Evolutionary conservation across 1,284 basidiomycete species (phyloP).

Genomic region (Puccinia coronata): DNA sequence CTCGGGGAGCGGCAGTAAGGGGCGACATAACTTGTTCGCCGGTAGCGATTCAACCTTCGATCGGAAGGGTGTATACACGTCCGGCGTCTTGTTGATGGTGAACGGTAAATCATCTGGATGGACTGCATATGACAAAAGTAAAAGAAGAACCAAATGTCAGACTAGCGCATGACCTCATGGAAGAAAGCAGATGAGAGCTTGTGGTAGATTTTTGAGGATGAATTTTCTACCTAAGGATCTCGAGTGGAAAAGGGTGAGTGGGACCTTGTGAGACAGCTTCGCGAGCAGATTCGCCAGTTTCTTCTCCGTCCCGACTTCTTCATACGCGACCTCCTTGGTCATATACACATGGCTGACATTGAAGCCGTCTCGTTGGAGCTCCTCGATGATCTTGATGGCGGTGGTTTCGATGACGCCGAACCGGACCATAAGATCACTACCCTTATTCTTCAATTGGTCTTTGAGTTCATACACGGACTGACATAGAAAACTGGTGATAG

Average conservation of each 20-base stretch:
- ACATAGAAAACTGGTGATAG: conserved; percentile 59
- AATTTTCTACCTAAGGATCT: conserved; percentile 20
- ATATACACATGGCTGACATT: conserved; percentile 62
- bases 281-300: conserved; percentile 1
- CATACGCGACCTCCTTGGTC: conserved; percentile 59
- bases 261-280: conserved; percentile 10
- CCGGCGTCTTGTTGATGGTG: conserved; percentile 60
- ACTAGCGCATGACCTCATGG: not conserved
- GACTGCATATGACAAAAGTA: conserved; percentile 53
- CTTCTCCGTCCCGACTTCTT: conserved; percentile 48
- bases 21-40: conserved; percentile 58
- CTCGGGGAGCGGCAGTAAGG: conserved; percentile 54
- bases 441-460: conserved; percentile 58
- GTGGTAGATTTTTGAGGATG: not conserved
- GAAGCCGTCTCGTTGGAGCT: conserved; percentile 58
- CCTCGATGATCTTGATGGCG: conserved; percentile 59
- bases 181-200: not conserved
- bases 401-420: conserved; percentile 62
- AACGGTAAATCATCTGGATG: conserved; percentile 62
- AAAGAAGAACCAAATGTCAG: not conserved
- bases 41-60: conserved; percentile 62
- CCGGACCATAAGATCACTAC: conserved; percentile 63
- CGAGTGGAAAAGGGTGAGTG: conserved; percentile 34
- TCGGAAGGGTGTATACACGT: conserved; percentile 63
- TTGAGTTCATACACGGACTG: conserved; percentile 63